phyloP scores from a whole-genome alignment of 2,329 filamentous ascomycete genomes.

The Epichloe hybrida region DNA sequence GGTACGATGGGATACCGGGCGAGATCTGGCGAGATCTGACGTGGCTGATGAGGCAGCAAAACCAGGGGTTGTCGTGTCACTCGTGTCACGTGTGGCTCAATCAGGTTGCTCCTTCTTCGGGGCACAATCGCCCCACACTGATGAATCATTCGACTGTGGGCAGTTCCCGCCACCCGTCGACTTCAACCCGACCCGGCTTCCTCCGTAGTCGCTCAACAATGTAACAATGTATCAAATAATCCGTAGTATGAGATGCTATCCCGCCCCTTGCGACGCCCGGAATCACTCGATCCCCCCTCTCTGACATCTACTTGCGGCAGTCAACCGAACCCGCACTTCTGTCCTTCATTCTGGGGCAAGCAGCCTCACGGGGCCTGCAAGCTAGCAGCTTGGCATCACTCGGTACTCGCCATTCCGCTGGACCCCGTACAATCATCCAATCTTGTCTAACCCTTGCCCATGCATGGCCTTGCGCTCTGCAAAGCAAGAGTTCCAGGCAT shows the following conservation, averaged over 20 bases:
- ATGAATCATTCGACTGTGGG: no score
- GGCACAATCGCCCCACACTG: neutral
- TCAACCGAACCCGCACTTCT: neutral
- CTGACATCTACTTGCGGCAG: neutral
- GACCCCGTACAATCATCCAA: neutral
- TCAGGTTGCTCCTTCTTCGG: neutral
- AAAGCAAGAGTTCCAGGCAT: neutral
- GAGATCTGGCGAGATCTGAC: conserved; percentile 9
- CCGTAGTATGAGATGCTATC: neutral
- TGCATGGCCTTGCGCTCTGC: neutral
- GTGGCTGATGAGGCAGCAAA: conserved; percentile 9
- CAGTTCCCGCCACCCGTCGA: no score
- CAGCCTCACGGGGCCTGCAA: no score
- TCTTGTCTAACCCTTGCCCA: neutral
- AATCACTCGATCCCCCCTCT: neutral
- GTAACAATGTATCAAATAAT: no score
- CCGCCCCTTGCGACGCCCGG: neutral
- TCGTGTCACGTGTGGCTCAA: no score
- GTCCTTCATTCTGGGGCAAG: neutral
- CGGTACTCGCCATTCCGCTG: neutral
- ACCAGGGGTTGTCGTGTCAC: neutral
- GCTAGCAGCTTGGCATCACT: neutral
- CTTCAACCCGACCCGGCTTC: no score
- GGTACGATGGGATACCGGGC: conserved; percentile 6
- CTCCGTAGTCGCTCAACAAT: no score